These are phyloP conservation scores for Hypoxylon intermedium DNA, from an alignment of 495 filamentous ascomycete genomes.

Conservation along the genomic window DNA sequence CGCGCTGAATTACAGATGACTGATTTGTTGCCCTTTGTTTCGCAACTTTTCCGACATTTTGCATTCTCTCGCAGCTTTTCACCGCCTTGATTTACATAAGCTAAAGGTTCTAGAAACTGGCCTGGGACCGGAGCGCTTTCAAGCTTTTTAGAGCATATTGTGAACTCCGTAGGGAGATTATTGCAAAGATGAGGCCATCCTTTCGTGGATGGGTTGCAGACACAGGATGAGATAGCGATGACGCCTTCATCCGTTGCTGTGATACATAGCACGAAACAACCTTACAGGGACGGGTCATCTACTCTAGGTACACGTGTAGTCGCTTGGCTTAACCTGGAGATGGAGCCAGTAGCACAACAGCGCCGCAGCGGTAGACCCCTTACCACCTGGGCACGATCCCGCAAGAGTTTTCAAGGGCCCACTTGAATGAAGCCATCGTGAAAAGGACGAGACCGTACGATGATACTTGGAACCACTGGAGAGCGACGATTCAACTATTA, in stretches of 20 bases:
- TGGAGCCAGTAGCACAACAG: neutral
- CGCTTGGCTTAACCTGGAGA: constrained; percentile 11
- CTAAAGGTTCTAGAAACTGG: constrained; percentile 10
- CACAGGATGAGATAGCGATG: too few species aligned
- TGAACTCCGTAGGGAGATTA: neutral
- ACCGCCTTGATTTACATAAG: constrained; percentile 27
- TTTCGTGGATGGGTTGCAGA: too few species aligned
- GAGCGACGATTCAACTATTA: constrained; percentile 25
- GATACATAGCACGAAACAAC: constrained; percentile 15
- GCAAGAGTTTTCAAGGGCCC: constrained; percentile 29
- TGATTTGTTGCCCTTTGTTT: constrained; percentile 23
- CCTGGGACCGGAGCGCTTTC: neutral
- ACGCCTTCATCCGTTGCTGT: constrained; percentile 25
- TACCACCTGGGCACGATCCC: constrained; percentile 19
- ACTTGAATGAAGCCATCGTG: constrained; percentile 43
- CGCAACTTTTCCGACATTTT: neutral
- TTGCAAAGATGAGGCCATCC: neutral
- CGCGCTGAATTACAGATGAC: constrained; percentile 16
- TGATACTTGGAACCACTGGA: constrained; percentile 20
- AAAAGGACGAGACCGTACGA: constrained; percentile 35
- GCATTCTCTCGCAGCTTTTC: neutral
- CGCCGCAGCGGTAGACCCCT: constrained; percentile 1
- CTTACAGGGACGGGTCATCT: constrained; percentile 17
- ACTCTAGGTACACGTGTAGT: too few species aligned
- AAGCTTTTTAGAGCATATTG: neutral